phyloP scores from a whole-genome alignment of 2,329 filamentous ascomycete genomes.

The Fusarium devonianum region DNA sequence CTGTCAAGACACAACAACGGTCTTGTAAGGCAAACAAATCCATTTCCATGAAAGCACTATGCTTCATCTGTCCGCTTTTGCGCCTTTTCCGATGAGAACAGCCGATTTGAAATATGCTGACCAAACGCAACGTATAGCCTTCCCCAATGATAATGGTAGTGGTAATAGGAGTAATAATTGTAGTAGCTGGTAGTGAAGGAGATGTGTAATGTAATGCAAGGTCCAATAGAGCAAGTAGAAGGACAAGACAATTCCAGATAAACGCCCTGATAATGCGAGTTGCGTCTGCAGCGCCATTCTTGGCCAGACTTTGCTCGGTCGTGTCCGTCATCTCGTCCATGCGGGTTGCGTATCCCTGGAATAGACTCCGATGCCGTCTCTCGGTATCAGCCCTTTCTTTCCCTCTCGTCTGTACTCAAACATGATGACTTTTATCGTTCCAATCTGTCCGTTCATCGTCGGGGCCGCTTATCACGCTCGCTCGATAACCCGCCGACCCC shows the following conservation, averaged over 20 bases:
- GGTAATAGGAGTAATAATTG: constrained; percentile 33
- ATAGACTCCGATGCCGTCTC: constrained; percentile 10
- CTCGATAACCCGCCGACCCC: constrained; percentile 48
- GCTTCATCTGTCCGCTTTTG: not conserved
- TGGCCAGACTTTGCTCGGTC: constrained; percentile 23
- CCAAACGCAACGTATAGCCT: constrained; percentile 6
- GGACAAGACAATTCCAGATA: constrained; percentile 22
- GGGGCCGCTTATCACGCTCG: constrained; percentile 63
- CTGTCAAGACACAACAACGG: too few species aligned
- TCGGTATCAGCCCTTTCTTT: constrained; percentile 3
- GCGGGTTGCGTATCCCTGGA: constrained; percentile 22
- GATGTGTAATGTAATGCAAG: constrained; percentile 35
- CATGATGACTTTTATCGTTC: constrained; percentile 19
- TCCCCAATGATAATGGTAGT: constrained; percentile 18
- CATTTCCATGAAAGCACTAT: too few species aligned
- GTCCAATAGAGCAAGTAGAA: constrained; percentile 31
- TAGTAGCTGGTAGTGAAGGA: constrained; percentile 34
- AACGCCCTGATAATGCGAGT: constrained; percentile 36
- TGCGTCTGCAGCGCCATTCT: constrained; percentile 19
- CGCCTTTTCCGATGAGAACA: not conserved
- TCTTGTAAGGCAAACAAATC: too few species aligned
- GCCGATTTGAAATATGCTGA: constrained; percentile 15
- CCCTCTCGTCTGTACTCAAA: constrained; percentile 27
- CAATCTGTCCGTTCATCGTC: constrained; percentile 48
- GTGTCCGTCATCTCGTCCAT: constrained; percentile 24